Conservation (phyloP, 805 yeast genomes). For the Yarrowia deformans region DNA sequence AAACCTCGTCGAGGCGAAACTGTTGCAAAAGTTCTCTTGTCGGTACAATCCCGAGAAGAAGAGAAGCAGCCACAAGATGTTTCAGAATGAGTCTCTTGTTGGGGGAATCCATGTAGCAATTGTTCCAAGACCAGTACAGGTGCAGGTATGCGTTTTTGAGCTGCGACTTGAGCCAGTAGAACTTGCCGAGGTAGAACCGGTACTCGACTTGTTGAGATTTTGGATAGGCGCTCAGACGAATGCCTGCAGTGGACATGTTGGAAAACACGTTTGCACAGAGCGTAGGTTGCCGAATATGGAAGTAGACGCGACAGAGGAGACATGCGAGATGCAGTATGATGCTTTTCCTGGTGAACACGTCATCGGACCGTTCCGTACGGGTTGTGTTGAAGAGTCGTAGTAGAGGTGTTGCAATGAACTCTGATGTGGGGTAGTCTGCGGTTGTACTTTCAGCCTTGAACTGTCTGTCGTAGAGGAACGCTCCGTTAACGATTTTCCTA, state of each 20-base stretch:
- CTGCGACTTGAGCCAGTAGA: constrained; percentile 61
- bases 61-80: constrained; percentile 60
- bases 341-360: constrained; percentile 52
- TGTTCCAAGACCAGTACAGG: constrained; percentile 60
- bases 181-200: constrained; percentile 63
- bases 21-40: constrained; percentile 47
- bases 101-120: constrained; percentile 49
- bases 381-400: constrained; percentile 67
- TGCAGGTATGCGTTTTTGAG: constrained; percentile 61
- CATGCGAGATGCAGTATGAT: constrained; percentile 63
- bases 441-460: neutral
- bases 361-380: constrained; percentile 56
- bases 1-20: constrained; percentile 50
- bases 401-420: constrained; percentile 60
- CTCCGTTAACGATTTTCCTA: constrained; percentile 41
- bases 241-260: constrained; percentile 61
- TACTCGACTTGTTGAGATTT: constrained; percentile 61
- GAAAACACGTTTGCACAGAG: constrained; percentile 59
- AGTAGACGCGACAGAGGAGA: constrained; percentile 63
- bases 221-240: constrained; percentile 54
- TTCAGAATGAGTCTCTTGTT: constrained; percentile 57
- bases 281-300: constrained; percentile 49
- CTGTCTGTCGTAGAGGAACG: constrained; percentile 40
- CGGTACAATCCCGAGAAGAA: constrained; percentile 64
- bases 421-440: constrained; percentile 50